phyloP scores from a whole-genome alignment of 1,139 yeast genomes.

The Meyerozyma guilliermondii region DNA sequence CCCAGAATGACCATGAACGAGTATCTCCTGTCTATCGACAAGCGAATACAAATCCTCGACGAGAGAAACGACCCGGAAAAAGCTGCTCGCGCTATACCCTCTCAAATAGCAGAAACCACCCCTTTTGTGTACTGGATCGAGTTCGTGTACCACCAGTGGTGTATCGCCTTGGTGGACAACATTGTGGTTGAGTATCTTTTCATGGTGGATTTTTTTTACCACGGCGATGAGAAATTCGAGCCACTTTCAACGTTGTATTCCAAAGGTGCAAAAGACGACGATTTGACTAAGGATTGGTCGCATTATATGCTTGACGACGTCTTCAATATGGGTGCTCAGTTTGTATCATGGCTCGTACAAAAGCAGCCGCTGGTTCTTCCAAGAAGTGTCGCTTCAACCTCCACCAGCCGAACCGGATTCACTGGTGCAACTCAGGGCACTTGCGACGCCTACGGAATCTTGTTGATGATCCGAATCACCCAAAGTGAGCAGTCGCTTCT shows the following conservation, averaged over 20 bases:
- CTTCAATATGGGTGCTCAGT: conserved; percentile 38
- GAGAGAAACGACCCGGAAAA: conserved; percentile 18
- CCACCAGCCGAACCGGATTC: conserved; percentile 6
- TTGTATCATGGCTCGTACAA: conserved; percentile 31
- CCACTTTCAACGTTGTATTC: not conserved
- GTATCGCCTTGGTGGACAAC: conserved; percentile 71
- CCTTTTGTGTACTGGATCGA: conserved; percentile 67
- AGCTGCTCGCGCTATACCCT: conserved; percentile 66
- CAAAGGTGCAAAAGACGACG: conserved; percentile 6
- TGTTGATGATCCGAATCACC: conserved; percentile 70
- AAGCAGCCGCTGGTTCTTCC: not conserved
- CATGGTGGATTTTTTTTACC: conserved; percentile 63
- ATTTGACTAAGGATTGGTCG: conserved; percentile 41
- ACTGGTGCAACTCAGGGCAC: conserved; percentile 21
- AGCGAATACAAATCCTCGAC: conserved; percentile 47
- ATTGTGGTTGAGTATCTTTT: conserved; percentile 74
- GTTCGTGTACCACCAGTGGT: conserved; percentile 67
- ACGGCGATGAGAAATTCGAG: conserved; percentile 38
- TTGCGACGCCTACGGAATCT: conserved; percentile 72
- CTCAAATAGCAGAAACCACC: conserved; percentile 80
- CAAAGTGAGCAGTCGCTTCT: conserved; percentile 61
- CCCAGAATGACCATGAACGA: conserved; percentile 30
- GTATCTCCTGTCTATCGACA: conserved; percentile 51
- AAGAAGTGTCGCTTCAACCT: conserved; percentile 9
- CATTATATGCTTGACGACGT: conserved; percentile 49